phyloP scores from a whole-genome alignment of 441 rosid species.

The Corymbia citriodora region DNA sequence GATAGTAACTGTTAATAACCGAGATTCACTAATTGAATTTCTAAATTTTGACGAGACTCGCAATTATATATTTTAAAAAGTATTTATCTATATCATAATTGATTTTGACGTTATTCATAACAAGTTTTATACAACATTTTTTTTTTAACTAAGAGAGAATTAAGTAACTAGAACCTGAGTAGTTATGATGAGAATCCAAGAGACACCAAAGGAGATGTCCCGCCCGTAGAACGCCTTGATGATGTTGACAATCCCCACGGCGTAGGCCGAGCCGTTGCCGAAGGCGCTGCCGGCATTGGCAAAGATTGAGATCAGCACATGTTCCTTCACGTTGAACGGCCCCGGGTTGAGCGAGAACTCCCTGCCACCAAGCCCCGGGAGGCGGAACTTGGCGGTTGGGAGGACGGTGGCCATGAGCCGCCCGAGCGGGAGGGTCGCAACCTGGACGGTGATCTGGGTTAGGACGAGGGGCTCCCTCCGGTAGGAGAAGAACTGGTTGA shows the following conservation, averaged over 20 bases:
- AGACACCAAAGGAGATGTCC: background rate
- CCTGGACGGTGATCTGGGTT: constrained; percentile 6
- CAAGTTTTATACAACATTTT: background rate
- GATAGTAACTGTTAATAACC: background rate
- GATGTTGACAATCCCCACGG: background rate
- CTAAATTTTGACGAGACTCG: background rate
- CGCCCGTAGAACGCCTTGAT: background rate
- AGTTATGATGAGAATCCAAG: background rate
- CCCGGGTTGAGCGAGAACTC: background rate
- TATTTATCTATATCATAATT: background rate
- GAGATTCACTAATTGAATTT: background rate
- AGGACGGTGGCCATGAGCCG: background rate
- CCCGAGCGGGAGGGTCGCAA: background rate
- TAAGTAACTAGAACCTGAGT: background rate
- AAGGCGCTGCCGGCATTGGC: background rate
- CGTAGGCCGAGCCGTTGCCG: background rate
- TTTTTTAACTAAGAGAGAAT: background rate
- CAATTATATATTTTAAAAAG: background rate
- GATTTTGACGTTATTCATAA: background rate
- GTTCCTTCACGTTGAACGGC: background rate
- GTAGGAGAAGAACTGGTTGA: constrained; percentile 48
- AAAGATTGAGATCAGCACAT: background rate
- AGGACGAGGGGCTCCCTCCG: constrained; percentile 32
- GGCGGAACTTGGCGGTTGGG: background rate
- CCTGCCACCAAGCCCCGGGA: background rate